phyloP scores from a whole-genome alignment of 257 asterid species.

The Capsicum pubescens region DNA sequence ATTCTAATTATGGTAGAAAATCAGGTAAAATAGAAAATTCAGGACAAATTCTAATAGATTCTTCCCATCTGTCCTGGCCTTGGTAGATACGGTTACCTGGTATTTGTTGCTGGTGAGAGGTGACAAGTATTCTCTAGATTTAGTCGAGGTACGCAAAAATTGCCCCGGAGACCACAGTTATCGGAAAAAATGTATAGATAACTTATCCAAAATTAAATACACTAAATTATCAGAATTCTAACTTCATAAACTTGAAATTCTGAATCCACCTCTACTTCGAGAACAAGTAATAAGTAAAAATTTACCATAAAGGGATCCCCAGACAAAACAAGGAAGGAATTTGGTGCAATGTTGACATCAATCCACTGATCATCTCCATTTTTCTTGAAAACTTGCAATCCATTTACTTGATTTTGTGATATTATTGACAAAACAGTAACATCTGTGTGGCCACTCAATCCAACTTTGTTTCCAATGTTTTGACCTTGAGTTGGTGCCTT shows the following conservation, averaged over 20 bases:
- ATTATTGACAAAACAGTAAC: neutral
- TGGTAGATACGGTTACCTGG: too few species aligned
- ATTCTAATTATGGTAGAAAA: too few species aligned
- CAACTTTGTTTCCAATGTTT: neutral
- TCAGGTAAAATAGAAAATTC: too few species aligned
- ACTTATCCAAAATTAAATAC: too few species aligned
- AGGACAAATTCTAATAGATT: too few species aligned
- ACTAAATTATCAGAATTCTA: too few species aligned
- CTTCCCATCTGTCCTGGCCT: too few species aligned
- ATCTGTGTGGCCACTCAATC: neutral
- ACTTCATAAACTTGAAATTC: neutral
- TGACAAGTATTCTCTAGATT: too few species aligned
- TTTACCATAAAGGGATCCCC: slow-evolving; percentile 55
- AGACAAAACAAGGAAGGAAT: slow-evolving; percentile 49
- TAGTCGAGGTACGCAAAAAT: too few species aligned
- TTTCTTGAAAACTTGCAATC: slow-evolving; percentile 37
- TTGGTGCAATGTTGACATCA: slow-evolving; percentile 37
- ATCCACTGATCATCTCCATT: slow-evolving; percentile 52
- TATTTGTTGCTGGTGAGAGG: too few species aligned
- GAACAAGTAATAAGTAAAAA: neutral
- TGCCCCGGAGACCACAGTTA: too few species aligned
- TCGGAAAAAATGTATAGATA: too few species aligned
- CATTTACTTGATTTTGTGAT: slow-evolving; percentile 17
- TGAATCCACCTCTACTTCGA: neutral
- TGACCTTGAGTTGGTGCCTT: neutral